Base-by-base conservation (phyloP, 192 early-diverging fungal genomes). In the Mortierella claussenii region DNA sequence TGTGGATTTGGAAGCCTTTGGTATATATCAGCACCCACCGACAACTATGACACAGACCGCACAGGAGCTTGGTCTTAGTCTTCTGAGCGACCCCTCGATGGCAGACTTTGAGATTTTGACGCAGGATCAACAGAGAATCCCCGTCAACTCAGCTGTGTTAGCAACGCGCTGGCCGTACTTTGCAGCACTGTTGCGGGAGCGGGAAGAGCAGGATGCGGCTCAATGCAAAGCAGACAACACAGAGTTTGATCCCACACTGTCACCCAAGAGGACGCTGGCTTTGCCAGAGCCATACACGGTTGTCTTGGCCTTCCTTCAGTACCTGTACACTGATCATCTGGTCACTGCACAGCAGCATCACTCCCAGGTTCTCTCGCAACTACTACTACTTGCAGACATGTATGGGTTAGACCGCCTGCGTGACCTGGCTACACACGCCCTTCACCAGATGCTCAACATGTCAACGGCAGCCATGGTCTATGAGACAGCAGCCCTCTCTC, bases 1-100 rank as follows among this genome's bases (percentile, higher is more conserved):
- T 13, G 84, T 93, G 2, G 87, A 90, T 32, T 44, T 93, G 62
- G 87, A 90, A n/a, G 89, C 91, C 1, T 88, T 93, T 63, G 91
- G 84, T 20, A 80, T 83, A 8, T 86, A 86, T 50, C 73, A 62
- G 79, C 66, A 82, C 49, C 89, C 87, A 31, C 69, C 64, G 3
- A 61, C 78, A 3, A 84, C 76, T 1, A 80, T 79, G 65, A 79
- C 81, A 1, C 74, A 76, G 37, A 69, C 81, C 4, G 81, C 83
- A 4, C 81, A 84, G 44, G 83, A 86, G 55, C 61, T 86, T 28
- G 83, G 85, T 17, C 59, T 86, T 21, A 63, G 55, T 40, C 46
- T 86, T 17, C 32, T 84, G 46, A 81, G 75, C 37, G 81, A 86
- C 24, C 76, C 76, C 6, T 63, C 71, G 12, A 71, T 84, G 37